Percentiles rank a stretch among this genome's conserved stretches.
Conservation (phyloP, 352 stramenopile genomes). For the Ochromonadaceae sp. region DNA sequence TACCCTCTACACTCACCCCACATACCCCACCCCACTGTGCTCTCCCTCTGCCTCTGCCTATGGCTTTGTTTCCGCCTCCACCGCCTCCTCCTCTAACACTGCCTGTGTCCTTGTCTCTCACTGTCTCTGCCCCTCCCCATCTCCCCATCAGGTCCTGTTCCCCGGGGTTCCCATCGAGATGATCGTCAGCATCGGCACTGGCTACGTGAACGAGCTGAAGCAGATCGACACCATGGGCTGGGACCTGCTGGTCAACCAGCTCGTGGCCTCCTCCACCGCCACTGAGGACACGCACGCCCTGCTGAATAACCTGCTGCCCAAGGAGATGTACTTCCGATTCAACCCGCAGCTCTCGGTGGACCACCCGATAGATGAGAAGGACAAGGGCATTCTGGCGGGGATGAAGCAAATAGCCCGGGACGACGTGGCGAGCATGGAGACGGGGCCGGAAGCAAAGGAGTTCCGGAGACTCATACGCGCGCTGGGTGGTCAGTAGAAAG, state of each 20-base stretch:
- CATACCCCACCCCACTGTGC: background rate
- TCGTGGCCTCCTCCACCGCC: conserved; percentile 27
- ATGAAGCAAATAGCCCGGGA: background rate
- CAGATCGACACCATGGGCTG: conserved; percentile 18
- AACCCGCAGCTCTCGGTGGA: conserved; percentile 20
- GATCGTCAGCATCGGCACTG: conserved; percentile 29
- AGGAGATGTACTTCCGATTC: conserved; percentile 30
- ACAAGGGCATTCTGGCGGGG: background rate
- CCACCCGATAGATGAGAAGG: background rate
- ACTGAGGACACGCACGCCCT: conserved; percentile 30
- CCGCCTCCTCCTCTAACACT: background rate
- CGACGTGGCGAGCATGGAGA: background rate
- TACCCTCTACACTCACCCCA: conserved; percentile 25
- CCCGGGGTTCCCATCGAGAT: conserved; percentile 30
- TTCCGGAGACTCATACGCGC: background rate
- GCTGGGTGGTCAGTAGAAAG: no score
- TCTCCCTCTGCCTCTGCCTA: background rate
- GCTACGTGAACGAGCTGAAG: conserved; percentile 26
- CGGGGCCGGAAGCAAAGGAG: background rate
- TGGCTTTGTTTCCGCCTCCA: no score
- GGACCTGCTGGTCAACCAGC: conserved; percentile 30
- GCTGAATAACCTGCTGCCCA: conserved; percentile 23
- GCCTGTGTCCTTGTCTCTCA: conserved; percentile 23
- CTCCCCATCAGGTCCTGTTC: conserved; percentile 22
- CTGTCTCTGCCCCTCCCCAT: conserved; percentile 19